These are phyloP conservation scores for Trichophyton benhamiae DNA, from an alignment of 2,329 filamentous ascomycete species.

Conservation along the genomic window DNA sequence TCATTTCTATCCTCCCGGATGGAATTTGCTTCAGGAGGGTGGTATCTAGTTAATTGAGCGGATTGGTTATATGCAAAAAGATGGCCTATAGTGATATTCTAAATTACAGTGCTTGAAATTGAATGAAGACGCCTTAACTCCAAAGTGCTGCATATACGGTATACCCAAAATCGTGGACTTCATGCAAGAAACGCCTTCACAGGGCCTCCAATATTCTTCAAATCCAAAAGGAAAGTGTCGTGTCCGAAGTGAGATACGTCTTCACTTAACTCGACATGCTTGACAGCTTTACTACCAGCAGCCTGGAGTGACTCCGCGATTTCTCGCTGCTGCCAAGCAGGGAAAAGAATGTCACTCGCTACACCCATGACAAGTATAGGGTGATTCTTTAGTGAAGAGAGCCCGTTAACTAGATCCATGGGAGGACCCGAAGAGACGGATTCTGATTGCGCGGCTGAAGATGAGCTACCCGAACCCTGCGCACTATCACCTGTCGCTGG, in stretches of 20 bases:
- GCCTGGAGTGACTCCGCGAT: constrained; percentile 70
- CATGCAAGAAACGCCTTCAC: constrained; percentile 65
- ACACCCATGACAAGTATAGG: constrained; percentile 86
- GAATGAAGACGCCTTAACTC: background rate
- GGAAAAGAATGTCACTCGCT: constrained; percentile 90
- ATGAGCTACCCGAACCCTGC: background rate
- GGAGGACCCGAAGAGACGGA: constrained; percentile 43
- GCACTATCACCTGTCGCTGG: constrained; percentile 20
- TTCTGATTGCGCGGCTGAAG: constrained; percentile 13
- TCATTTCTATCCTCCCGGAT: background rate
- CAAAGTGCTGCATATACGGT: background rate
- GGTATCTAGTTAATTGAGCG: background rate
- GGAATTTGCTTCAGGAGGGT: background rate
- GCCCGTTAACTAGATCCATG: constrained; percentile 63
- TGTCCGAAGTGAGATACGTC: constrained; percentile 92
- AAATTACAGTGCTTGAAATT: background rate
- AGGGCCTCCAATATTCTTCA: constrained; percentile 81
- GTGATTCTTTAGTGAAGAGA: constrained; percentile 59
- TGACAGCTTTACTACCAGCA: constrained; percentile 67
- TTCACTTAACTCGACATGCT: constrained; percentile 83
- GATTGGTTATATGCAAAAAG: background rate
- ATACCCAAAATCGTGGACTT: constrained; percentile 7
- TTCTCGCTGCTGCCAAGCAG: constrained; percentile 94
- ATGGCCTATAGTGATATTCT: background rate
- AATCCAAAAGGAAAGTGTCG: constrained; percentile 86